Evolutionary conservation across 2,329 filamentous ascomycete species (phyloP).

Genomic region (Trichoderma semiorbis): DNA sequence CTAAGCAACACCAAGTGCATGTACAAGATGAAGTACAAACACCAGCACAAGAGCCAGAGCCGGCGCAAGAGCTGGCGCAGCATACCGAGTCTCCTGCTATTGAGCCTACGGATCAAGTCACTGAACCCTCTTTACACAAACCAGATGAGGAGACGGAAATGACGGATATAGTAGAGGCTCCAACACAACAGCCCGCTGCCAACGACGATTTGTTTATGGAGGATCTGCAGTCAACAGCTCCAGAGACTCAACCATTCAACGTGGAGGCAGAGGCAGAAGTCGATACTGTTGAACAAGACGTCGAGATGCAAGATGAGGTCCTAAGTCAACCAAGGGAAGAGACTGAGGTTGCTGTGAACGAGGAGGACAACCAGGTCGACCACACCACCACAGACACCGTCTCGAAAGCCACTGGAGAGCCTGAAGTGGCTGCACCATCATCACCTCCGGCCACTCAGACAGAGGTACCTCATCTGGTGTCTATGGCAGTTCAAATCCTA

Average conservation of each 20-base stretch:
- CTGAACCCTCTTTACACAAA: neutral
- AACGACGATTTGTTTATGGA: neutral
- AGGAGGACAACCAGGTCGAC: neutral
- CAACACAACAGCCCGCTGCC: neutral
- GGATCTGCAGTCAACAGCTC: neutral
- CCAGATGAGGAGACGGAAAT: neutral
- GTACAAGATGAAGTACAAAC: neutral
- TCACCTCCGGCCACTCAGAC: neutral
- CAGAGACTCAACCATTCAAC: neutral
- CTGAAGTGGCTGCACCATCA: neutral
- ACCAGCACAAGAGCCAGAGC: neutral
- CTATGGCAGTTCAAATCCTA: neutral
- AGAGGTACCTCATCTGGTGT: neutral
- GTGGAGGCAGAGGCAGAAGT: neutral
- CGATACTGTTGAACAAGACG: neutral
- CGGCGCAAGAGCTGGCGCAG: neutral
- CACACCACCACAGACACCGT: neutral
- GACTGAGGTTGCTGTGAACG: neutral
- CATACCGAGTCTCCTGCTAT: neutral
- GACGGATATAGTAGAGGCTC: neutral
- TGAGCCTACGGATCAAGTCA: neutral
- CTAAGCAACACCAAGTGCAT: neutral
- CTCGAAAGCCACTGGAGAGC: neutral
- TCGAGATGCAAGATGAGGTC: constrained; percentile 18
- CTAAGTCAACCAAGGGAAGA: neutral